Base-by-base conservation (phyloP, 208 protist species). In the Crithidia expoeki region DNA sequence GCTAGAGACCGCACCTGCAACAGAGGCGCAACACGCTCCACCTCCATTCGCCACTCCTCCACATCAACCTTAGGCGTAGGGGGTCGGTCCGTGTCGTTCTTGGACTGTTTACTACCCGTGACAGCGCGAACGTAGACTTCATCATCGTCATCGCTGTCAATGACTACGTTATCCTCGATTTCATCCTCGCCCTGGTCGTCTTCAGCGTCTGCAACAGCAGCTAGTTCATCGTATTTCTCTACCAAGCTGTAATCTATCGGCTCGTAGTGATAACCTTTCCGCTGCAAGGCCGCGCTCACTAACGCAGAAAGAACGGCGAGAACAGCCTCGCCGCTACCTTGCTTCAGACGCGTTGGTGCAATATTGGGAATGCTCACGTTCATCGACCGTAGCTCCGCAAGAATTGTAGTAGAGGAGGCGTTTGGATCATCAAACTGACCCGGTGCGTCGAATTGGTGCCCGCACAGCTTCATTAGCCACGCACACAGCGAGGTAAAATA, bases 351-450 rank as follows among this genome's bases (percentile, higher is more conserved):
- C 49, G 90, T 95, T 32, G 92, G 89, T 30, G 88, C 87, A 34
- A 97, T 76, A 63, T 93, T 92, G 11, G 81, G 74, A 28, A 84
- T 74, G 30, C 86, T 78, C 27, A 97, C 78, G 42, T 82, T 80
- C 89, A 97, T 94, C 1, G 64, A 63, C 23, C 85, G 84, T 46
- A 97, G 63, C 65, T 93, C 88, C 2, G 84, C 79, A 12, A 97
- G 71, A 59, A 97, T 93, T 33, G 85, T 97, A 0, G 93, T 95
- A 0, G 93, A 83, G 2, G 87, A 88, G 4, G 85, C 88, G 53
- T 94, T 97, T 0, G 93, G 93, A 63, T 97, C 93, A 62, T 97
- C 93, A 64, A 97, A 97, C 61, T 97, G 90, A 1, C 88, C 93
- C 12, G 93, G 89, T 6, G 83, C 66, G 32, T 92, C 84, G 72